A percentile compares a stretch with the other conserved stretches of the same genome.
These are phyloP conservation scores for Boletus huronensis DNA, from an alignment of 768 basidiomycete genomes.

Conservation along the genomic window DNA sequence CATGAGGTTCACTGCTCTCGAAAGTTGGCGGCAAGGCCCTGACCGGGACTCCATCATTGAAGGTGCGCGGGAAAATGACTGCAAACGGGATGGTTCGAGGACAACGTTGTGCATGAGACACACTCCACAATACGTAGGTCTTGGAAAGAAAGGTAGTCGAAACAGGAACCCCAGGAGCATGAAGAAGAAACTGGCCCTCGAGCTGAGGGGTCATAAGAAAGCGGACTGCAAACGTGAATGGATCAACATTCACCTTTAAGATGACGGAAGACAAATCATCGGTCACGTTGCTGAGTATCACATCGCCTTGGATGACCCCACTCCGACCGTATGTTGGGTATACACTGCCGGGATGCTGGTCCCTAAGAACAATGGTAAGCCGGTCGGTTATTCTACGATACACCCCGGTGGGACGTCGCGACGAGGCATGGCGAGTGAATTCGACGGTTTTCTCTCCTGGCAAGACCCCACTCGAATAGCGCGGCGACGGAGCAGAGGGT, in stretches of 20 bases:
- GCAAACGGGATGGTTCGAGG: constrained; percentile 42
- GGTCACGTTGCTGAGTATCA: constrained; percentile 12
- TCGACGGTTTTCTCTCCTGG: constrained; percentile 51
- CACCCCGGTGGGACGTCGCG: constrained; percentile 12
- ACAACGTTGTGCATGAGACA: constrained; percentile 18
- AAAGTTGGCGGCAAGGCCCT: constrained; percentile 50
- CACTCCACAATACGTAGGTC: constrained; percentile 20
- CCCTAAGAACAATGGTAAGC: constrained; percentile 23
- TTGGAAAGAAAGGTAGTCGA: constrained; percentile 17
- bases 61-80: constrained; percentile 44
- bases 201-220: constrained; percentile 13
- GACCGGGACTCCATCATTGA: constrained; percentile 30
- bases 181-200: constrained; percentile 24
- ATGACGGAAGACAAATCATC: constrained; percentile 15
- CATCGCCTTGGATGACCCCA: constrained; percentile 23
- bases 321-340: constrained; percentile 21
- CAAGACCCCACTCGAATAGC: constrained; percentile 50
- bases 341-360: constrained; percentile 22
- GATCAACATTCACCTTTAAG: constrained; percentile 20
- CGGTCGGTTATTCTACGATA: constrained; percentile 31
- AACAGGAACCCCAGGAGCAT: constrained; percentile 9
- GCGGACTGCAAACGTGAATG: neutral
- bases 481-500: constrained; percentile 48
- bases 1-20: constrained; percentile 21
- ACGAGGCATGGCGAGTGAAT: constrained; percentile 31